phyloP scores from a whole-genome alignment of 345 rosid genomes.

The Rhodomyrtus tomentosa region DNA sequence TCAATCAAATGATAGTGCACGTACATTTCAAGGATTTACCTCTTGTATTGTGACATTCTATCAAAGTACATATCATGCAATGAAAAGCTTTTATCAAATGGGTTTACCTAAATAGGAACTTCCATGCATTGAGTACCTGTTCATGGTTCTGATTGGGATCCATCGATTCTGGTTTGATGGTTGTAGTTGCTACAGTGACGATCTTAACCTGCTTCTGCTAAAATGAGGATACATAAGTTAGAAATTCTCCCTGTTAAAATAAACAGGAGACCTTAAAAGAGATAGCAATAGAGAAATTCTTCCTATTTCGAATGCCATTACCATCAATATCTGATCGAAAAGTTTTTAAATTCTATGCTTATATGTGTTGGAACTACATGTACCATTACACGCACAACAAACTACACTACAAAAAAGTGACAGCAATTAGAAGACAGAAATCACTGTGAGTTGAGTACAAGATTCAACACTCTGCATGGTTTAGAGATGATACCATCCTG shows the following conservation, averaged over 20 bases:
- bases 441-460: background rate
- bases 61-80: background rate
- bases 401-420: background rate
- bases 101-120: background rate
- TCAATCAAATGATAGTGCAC: background rate
- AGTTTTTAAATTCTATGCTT: background rate
- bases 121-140: background rate
- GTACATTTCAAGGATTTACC: background rate
- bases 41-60: background rate
- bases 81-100: background rate
- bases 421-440: background rate
- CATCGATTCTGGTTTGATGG: background rate
- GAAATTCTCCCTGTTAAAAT: background rate
- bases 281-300: background rate
- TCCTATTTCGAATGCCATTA: background rate
- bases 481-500: background rate
- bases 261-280: background rate
- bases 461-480: background rate
- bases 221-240: background rate
- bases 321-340: background rate
- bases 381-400: background rate
- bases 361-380: background rate
- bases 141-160: background rate
- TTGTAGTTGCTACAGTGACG: background rate
- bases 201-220: background rate